Percentiles rank a stretch among this genome's conserved stretches.
Conservation (phyloP, 2,329 filamentous ascomycete genomes). For the Chaetothyriales sp. region DNA sequence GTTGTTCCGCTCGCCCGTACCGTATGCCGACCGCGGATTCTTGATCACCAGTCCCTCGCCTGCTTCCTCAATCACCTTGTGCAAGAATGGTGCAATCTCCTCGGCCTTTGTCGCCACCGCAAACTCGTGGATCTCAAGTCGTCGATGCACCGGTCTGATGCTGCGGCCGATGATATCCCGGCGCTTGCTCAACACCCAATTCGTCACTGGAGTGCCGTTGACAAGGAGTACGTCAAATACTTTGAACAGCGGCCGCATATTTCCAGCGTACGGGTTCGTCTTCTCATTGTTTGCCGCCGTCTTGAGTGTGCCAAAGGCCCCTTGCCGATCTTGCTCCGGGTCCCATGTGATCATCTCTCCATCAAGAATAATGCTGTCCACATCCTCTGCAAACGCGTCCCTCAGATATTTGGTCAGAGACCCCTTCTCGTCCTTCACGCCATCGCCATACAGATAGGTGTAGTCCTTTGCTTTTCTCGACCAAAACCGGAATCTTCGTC, state of each 20-base stretch:
- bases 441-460: slow-evolving; percentile 77
- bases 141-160: slow-evolving; percentile 56
- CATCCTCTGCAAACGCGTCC: slow-evolving; percentile 60
- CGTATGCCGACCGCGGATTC: slow-evolving; percentile 77
- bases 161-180: slow-evolving; percentile 58
- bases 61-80: slow-evolving; percentile 70
- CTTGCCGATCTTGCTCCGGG: slow-evolving; percentile 65
- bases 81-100: slow-evolving; percentile 65
- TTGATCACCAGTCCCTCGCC: slow-evolving; percentile 89
- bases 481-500: slow-evolving; percentile 72
- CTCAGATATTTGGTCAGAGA: slow-evolving; percentile 69
- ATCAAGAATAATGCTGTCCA: slow-evolving; percentile 80
- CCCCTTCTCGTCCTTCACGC: slow-evolving; percentile 59
- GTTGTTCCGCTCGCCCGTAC: slow-evolving; percentile 77
- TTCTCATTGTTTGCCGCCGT: slow-evolving; percentile 73
- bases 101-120: slow-evolving; percentile 50
- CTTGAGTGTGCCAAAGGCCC: slow-evolving; percentile 86
- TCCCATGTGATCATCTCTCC: slow-evolving; percentile 99
- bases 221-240: slow-evolving; percentile 87
- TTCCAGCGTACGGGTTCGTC: slow-evolving; percentile 53
- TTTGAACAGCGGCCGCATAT: slow-evolving; percentile 62
- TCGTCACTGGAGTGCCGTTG: slow-evolving; percentile 66
- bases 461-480: slow-evolving; percentile 95
- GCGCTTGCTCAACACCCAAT: slow-evolving; percentile 71
- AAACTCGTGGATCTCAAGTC: slow-evolving; percentile 72